These are phyloP conservation scores for Blepharisma japonicum DNA, from an alignment of 73 alveolate species.

Conservation along the genomic window DNA sequence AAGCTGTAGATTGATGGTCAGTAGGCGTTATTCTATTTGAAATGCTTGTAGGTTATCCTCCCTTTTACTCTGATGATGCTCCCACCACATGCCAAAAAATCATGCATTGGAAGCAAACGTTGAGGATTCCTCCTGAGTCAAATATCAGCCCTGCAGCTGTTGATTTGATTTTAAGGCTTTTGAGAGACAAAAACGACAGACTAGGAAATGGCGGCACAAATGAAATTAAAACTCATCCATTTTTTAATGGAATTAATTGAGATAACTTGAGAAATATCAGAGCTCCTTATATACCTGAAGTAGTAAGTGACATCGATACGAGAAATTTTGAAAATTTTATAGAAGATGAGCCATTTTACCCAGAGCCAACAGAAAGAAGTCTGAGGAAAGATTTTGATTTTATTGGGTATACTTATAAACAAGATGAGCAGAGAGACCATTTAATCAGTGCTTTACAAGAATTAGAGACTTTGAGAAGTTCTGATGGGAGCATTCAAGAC, in stretches of 20 bases:
- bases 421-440: constrained; percentile 29
- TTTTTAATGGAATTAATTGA: constrained; percentile 83
- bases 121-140: constrained; percentile 70
- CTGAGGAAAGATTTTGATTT: constrained; percentile 42
- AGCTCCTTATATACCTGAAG: constrained; percentile 82
- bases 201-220: constrained; percentile 75
- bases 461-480: too few species aligned
- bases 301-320: constrained; percentile 55
- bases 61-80: constrained; percentile 79
- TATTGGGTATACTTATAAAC: constrained; percentile 48
- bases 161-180: constrained; percentile 67
- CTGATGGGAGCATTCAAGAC: too few species aligned
- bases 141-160: constrained; percentile 70
- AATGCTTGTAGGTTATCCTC: constrained; percentile 88
- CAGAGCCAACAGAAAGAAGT: constrained; percentile 31
- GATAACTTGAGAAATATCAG: constrained; percentile 63
- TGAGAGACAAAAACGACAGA: constrained; percentile 67
- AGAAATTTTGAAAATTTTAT: constrained; percentile 85
- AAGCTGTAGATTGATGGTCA: constrained; percentile 89
- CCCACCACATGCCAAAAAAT: constrained; percentile 76
- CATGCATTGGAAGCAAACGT: constrained; percentile 73
- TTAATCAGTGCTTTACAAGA: too few species aligned
- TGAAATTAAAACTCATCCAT: constrained; percentile 90
- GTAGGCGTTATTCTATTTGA: constrained; percentile 83
- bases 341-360: constrained; percentile 71